Percentiles rank a stretch among this genome's conserved stretches.
These are phyloP conservation scores for Corniculantispora saksenae DNA, from an alignment of 2,329 filamentous ascomycete species.

Conservation along the genomic window DNA sequence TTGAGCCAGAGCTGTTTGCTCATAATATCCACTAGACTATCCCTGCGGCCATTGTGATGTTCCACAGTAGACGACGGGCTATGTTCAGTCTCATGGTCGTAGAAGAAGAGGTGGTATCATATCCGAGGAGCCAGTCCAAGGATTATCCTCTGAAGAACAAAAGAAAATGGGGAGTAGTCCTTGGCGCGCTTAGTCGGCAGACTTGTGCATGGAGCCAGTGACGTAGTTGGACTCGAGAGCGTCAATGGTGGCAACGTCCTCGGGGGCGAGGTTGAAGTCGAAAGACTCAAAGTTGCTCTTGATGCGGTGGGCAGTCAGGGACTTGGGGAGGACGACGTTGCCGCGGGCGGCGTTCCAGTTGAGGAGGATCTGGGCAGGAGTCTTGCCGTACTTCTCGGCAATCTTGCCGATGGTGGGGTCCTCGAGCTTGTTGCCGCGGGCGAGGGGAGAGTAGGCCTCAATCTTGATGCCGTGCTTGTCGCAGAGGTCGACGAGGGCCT, in stretches of 20 bases:
- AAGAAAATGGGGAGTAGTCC: constrained; percentile 10
- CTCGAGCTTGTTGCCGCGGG: constrained; percentile 65
- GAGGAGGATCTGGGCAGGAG: constrained; percentile 73
- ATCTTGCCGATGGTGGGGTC: constrained; percentile 64
- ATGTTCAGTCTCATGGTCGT: constrained; percentile 15
- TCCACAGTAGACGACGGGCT: neutral
- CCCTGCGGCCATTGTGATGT: neutral
- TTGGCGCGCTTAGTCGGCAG: constrained; percentile 32
- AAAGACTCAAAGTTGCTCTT: constrained; percentile 65
- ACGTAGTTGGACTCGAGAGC: constrained; percentile 71
- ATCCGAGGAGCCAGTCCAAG: constrained; percentile 8
- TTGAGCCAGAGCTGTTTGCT: constrained; percentile 17
- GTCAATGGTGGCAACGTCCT: constrained; percentile 65
- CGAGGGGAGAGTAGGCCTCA: constrained; percentile 68
- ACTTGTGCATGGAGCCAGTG: constrained; percentile 54
- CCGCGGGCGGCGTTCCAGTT: constrained; percentile 78
- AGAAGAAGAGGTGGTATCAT: constrained; percentile 20
- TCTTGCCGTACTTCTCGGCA: constrained; percentile 69
- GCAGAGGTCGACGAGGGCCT: constrained; percentile 57
- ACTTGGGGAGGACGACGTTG: constrained; percentile 75
- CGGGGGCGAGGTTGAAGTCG: constrained; percentile 59
- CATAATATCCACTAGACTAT: constrained; percentile 13
- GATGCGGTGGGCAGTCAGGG: constrained; percentile 63
- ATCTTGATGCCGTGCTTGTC: constrained; percentile 57
- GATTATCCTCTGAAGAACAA: constrained; percentile 17